Evolutionary conservation across 2,329 filamentous ascomycete species (phyloP), one percentile per base, ranked within the genome.

Genomic region (Ascochyta viciae-villosae): DNA sequence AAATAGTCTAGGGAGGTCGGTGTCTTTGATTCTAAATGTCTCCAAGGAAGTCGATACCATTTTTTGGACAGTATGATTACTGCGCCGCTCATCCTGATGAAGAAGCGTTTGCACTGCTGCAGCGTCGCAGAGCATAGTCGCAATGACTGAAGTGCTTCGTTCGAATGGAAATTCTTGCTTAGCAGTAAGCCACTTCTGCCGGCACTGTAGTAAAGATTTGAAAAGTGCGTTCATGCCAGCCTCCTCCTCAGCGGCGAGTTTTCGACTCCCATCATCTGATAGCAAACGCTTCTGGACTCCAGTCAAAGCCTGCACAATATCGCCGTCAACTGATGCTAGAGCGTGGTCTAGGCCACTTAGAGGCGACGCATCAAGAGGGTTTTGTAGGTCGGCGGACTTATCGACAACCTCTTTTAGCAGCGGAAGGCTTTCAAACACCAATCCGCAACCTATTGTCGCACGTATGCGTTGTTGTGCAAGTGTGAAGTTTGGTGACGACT

Each of bases 1-100:
- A 44, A 82, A 78, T 13, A 82, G 72, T 26, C 79, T 72, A 9
- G 80, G 79, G 3, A 81, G 68, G 10, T 64, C 54, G 8, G 66
- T 60, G 6, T 48, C 53, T 8, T 68, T 72, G 2, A 80, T 37
- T 37, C 65, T 41, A 35, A 78, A 73, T 1, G 68, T 74, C 58
- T 79, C 71, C 16, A 42, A 10, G 15, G 26, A 13, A 15, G 29
- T n/a, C 15, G 37, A 35, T 47, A 16, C 22, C 29, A 9, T n/a
- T 10, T 16, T 16, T 19, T 10, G 6, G 16, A 19, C 19, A 19
- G 19, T 19, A 19, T 19, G 19, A 3, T 19, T 19, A 19, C 19
- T 19, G 19, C 19, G 19, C 19, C 3, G 19, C 19, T 3, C 19
- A 19, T 19, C 19, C 3, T 19, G 19, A 19, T 19, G 19, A 19